Conservation (phyloP, 1,284 basidiomycete species). For the Chalciporus sp. region DNA sequence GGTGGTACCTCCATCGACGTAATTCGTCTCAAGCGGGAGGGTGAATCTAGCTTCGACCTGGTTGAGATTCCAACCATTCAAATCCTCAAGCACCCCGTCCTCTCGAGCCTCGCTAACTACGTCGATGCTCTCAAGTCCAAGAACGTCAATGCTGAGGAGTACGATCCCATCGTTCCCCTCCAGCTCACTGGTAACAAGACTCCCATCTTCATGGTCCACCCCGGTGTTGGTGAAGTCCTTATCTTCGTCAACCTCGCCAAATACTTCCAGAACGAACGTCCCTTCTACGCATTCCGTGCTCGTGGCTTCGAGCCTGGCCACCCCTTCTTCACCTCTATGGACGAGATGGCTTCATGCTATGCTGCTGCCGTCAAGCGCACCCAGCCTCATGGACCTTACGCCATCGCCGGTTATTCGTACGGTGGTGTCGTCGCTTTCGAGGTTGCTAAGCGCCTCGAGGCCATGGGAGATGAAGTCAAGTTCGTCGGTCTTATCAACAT, state of each 20-base stretch:
- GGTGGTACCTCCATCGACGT: conserved; percentile 37
- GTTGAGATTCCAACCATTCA: conserved; percentile 44
- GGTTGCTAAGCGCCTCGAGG: conserved; percentile 44
- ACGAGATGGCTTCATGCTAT: conserved; percentile 47
- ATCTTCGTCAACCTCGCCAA: conserved; percentile 49
- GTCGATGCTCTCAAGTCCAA: conserved; percentile 27
- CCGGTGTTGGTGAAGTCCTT: conserved; percentile 36
- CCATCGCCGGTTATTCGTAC: conserved; percentile 51
- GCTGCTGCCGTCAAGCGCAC: conserved; percentile 38
- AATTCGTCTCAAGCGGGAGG: conserved; percentile 36
- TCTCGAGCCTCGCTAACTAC: conserved; percentile 36
- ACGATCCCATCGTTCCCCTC: conserved; percentile 41
- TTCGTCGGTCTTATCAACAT: conserved; percentile 48
- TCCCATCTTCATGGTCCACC: conserved; percentile 45
- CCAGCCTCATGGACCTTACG: conserved; percentile 46
- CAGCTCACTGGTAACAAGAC: conserved; percentile 43
- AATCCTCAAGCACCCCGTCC: conserved; percentile 41
- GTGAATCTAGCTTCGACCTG: conserved; percentile 38
- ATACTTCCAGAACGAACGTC: conserved; percentile 41
- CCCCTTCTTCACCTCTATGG: conserved; percentile 39
- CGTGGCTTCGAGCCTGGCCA: conserved; percentile 46
- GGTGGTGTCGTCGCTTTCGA: conserved; percentile 52
- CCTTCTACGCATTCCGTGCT: conserved; percentile 47
- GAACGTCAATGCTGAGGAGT: conserved; percentile 20
- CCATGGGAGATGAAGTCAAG: conserved; percentile 38